Percentiles rank a stretch among this genome's conserved stretches.
phyloP scores from a whole-genome alignment of 2,329 filamentous ascomycete species.

The Colletotrichum sp. region DNA sequence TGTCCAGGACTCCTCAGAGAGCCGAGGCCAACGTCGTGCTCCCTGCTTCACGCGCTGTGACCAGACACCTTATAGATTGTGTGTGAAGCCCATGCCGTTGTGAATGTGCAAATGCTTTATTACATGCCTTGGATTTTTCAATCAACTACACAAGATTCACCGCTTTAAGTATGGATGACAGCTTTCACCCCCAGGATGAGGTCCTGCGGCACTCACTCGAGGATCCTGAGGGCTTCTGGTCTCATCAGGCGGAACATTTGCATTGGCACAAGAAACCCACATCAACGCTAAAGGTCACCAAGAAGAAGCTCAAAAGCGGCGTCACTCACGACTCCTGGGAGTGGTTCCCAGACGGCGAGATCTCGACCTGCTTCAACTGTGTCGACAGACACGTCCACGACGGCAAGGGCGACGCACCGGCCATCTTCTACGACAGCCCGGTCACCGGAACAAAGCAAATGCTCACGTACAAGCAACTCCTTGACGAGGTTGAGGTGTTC shows the following conservation, averaged over 20 bases:
- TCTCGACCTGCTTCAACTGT: slow-evolving; percentile 92
- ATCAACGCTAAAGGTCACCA: slow-evolving; percentile 61
- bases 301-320: slow-evolving; percentile 68
- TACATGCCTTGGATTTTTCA: neutral
- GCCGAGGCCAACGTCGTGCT: neutral
- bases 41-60: neutral
- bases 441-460: slow-evolving; percentile 76
- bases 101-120: neutral
- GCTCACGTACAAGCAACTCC: slow-evolving; percentile 76
- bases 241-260: slow-evolving; percentile 73
- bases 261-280: slow-evolving; percentile 82
- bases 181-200: slow-evolving; percentile 54
- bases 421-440: slow-evolving; percentile 88
- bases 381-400: slow-evolving; percentile 85
- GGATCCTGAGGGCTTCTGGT: slow-evolving; percentile 79
- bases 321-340: slow-evolving; percentile 78
- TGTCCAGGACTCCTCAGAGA: neutral
- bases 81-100: neutral
- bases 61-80: neutral
- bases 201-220: slow-evolving; percentile 63
- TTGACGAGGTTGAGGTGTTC: slow-evolving; percentile 80
- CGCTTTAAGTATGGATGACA: neutral
- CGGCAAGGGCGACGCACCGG: slow-evolving; percentile 75
- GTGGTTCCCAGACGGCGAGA: slow-evolving; percentile 89
- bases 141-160: neutral